phyloP scores from a whole-genome alignment of 2,329 filamentous ascomycete species.

The Penicillium sp. region DNA sequence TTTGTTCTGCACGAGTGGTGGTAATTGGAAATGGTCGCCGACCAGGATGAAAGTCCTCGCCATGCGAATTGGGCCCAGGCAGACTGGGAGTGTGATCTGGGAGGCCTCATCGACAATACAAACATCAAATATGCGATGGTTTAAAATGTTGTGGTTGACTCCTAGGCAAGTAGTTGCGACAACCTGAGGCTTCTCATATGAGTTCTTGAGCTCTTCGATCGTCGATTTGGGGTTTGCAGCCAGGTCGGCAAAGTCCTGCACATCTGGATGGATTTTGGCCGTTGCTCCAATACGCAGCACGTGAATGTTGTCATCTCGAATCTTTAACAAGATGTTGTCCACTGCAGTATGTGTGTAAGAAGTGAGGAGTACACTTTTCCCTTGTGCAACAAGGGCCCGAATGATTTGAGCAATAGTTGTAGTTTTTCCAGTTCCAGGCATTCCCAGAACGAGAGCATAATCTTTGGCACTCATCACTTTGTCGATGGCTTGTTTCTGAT shows the following conservation, averaged over 20 bases:
- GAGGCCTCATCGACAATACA: conserved; percentile 98
- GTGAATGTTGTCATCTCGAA: conserved; percentile 73
- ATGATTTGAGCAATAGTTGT: conserved; percentile 99
- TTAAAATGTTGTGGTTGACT: conserved; percentile 86
- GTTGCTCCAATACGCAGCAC: conserved; percentile 83
- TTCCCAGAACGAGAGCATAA: conserved; percentile 95
- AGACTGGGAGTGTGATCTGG: conserved; percentile 94
- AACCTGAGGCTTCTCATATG: conserved; percentile 82
- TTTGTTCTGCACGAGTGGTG: conserved; percentile 90
- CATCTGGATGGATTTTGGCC: conserved; percentile 84
- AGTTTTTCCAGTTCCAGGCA: conserved; percentile 98
- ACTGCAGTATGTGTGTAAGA: conserved; percentile 98
- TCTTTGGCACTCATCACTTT: conserved; percentile 96
- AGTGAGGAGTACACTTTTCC: conserved; percentile 88
- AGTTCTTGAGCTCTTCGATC: conserved; percentile 79
- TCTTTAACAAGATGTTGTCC: conserved; percentile 95
- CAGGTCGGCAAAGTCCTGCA: conserved; percentile 80
- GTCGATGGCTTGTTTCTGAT: conserved; percentile 81
- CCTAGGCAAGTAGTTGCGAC: conserved; percentile 95
- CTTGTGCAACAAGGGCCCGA: conserved; percentile 79
- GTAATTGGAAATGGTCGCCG: conserved; percentile 94
- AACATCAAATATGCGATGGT: conserved; percentile 88
- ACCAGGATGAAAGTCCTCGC: conserved; percentile 91
- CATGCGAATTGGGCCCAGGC: conserved; percentile 89
- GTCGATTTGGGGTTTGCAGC: conserved; percentile 71